Conservation (phyloP, 768 basidiomycete species). For the Auriscalpium vulgare region DNA sequence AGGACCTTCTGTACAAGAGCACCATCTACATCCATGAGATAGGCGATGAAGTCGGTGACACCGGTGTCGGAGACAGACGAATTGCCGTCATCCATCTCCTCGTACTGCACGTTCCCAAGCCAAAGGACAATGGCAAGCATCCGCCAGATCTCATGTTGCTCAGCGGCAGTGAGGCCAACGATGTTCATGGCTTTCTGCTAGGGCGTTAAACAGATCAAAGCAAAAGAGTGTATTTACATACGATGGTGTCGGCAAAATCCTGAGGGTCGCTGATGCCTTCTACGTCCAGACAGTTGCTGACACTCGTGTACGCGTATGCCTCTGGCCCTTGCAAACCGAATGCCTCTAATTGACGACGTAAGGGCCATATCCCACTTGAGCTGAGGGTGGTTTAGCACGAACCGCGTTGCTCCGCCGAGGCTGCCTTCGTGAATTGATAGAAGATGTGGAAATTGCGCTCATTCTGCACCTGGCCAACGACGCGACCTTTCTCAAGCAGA, state of each 20-base stretch:
- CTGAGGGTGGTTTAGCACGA: conserved; percentile 15
- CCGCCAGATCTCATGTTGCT: conserved; percentile 90
- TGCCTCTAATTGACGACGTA: conserved; percentile 47
- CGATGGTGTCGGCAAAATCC: conserved; percentile 86
- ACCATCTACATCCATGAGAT: conserved; percentile 84
- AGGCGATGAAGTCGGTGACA: conserved; percentile 92
- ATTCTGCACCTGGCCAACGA: conserved; percentile 92
- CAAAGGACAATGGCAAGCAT: conserved; percentile 89
- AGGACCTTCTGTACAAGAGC: conserved; percentile 79
- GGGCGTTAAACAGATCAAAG: background rate
- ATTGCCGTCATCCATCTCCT: conserved; percentile 86
- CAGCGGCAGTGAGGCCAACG: conserved; percentile 77
- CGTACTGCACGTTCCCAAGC: conserved; percentile 93
- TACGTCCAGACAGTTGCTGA: conserved; percentile 89
- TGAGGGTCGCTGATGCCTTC: conserved; percentile 82
- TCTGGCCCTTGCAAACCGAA: conserved; percentile 96
- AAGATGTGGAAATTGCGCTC: conserved; percentile 99
- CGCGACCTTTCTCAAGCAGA: conserved; percentile 91
- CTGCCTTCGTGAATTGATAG: conserved; percentile 98
- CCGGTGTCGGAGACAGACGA: conserved; percentile 69
- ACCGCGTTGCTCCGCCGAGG: conserved; percentile 86
- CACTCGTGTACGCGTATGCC: conserved; percentile 86
- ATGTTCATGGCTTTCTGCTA: conserved; percentile 84
- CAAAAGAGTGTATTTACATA: conserved; percentile 29
- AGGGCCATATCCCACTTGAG: background rate